Conservation (phyloP, 2,329 filamentous ascomycete species). For the Venturia nashicola region DNA sequence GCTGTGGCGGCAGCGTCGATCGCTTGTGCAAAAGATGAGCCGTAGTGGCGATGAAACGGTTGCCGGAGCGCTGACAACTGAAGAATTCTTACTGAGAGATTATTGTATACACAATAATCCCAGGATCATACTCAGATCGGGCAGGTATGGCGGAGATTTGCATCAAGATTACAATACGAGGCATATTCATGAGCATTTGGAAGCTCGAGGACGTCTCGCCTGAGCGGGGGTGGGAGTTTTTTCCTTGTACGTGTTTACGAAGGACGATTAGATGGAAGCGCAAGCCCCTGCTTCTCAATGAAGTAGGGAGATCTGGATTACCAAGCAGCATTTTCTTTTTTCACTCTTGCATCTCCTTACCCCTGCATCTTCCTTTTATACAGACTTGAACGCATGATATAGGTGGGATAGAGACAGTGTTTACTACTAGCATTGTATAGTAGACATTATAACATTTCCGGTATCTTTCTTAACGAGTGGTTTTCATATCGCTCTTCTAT, state of each 20-base stretch:
- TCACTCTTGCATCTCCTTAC: background rate
- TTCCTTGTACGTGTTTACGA: background rate
- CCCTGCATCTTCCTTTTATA: too few relatives aligned
- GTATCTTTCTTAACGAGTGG: too few relatives aligned
- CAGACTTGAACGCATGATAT: too few relatives aligned
- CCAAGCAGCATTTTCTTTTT: background rate
- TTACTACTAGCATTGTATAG: too few relatives aligned
- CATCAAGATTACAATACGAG: background rate
- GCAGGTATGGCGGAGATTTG: background rate
- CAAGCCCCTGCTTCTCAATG: background rate
- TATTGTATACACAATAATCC: background rate
- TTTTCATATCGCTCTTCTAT: too few relatives aligned
- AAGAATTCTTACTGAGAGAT: too few relatives aligned
- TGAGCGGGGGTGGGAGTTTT: background rate
- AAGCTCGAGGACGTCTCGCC: background rate
- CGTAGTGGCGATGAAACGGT: background rate
- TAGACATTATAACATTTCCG: too few relatives aligned
- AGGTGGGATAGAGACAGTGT: too few relatives aligned
- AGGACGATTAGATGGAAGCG: background rate
- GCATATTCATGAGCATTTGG: background rate
- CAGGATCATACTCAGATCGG: background rate
- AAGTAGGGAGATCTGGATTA: background rate
- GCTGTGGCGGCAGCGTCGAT: slow-evolving; percentile 45
- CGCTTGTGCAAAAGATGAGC: background rate
- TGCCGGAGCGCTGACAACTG: background rate